Evolutionary conservation across 331 rosid genomes (phyloP).

Genomic region (Acacia concinna): DNA sequence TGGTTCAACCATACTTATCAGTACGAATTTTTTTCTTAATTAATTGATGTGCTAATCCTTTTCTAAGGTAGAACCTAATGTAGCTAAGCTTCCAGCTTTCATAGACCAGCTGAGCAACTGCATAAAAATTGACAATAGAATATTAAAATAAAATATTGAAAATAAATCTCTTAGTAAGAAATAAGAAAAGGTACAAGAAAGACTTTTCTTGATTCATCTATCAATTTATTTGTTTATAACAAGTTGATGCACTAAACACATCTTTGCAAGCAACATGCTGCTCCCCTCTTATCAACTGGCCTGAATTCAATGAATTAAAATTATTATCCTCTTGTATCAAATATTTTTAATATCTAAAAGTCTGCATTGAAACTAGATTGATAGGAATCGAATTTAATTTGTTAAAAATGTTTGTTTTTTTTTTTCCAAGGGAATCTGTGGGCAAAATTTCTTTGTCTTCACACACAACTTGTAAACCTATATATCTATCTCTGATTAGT

Average conservation of each 20-base stretch:
- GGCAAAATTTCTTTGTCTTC: background rate
- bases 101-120: conserved; percentile 6
- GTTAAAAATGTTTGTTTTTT: background rate
- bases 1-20: conserved; percentile 1
- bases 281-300: conserved; percentile 4
- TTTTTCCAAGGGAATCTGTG: background rate
- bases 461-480: background rate
- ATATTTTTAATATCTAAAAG: background rate
- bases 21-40: background rate
- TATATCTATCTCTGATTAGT: background rate
- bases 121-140: background rate
- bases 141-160: background rate
- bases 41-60: background rate
- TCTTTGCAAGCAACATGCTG: conserved; percentile 21
- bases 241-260: conserved; percentile 26
- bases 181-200: conserved; percentile 5
- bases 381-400: background rate
- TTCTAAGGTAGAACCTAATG: conserved; percentile 20
- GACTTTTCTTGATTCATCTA: conserved; percentile 27
- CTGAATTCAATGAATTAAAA: background rate
- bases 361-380: background rate
- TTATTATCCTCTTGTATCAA: background rate
- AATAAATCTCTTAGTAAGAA: background rate
- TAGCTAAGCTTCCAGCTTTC: conserved; percentile 28
- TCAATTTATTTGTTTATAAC: background rate